Percentiles rank a stretch among this genome's conserved stretches.
Conservation (phyloP, 202 grass and related monocot genomes). For the Panicum virgatum region DNA sequence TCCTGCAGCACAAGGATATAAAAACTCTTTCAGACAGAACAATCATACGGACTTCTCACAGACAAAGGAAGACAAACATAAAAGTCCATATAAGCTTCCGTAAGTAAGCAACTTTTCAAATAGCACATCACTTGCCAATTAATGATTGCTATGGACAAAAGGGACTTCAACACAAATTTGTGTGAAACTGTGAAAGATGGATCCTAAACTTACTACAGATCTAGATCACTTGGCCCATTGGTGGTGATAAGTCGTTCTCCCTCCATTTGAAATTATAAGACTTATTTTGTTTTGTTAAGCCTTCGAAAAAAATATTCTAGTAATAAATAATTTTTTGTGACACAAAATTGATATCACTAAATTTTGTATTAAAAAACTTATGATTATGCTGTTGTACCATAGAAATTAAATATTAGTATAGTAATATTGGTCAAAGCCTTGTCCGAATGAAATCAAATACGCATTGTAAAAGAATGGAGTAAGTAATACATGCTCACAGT, state of each 20-base stretch:
- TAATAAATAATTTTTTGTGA: no score
- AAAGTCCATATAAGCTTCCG: not conserved
- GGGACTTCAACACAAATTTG: not conserved
- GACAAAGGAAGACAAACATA: conserved; percentile 8
- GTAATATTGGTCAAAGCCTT: not conserved
- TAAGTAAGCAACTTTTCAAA: conserved; percentile 2
- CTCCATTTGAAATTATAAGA: not conserved
- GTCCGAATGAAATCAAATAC: not conserved
- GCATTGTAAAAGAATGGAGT: not conserved
- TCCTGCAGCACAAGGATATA: conserved; percentile 57
- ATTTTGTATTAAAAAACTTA: not conserved
- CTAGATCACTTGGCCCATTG: not conserved
- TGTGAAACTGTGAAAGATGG: not conserved
- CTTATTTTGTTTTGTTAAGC: no score
- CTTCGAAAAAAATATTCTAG: no score
- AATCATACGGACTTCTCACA: not conserved
- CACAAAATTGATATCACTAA: not conserved
- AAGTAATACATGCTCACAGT: not conserved
- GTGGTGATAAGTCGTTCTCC: not conserved
- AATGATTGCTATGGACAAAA: not conserved
- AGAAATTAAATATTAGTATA: not conserved
- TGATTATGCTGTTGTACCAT: not conserved
- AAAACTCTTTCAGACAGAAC: conserved; percentile 19
- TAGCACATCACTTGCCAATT: conserved; percentile 5
- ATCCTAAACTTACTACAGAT: not conserved